Base-by-base conservation (phyloP, 306 rosid genomes). In the Crotalaria pallida region DNA sequence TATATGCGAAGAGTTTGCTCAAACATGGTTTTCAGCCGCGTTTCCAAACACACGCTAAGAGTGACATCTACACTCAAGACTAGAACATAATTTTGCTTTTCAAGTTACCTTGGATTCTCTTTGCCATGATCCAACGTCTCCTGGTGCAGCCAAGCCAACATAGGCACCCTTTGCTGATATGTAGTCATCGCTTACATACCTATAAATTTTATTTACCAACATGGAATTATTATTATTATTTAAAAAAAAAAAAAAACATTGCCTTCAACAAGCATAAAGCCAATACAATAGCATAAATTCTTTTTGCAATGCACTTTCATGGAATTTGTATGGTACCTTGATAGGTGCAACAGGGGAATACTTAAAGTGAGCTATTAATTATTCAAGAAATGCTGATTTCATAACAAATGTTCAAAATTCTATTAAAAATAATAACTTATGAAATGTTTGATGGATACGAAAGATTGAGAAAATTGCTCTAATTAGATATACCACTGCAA, bases 41-140 rank as follows among this genome's bases (percentile, higher is more conserved):
- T n/a, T n/a, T n/a, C n/a, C n/a, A n/a, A n/a, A n/a, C n/a, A n/a
- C n/a, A n/a, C n/a, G n/a, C n/a, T n/a, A 26, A 26, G 2, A 29
- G 6, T 29, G 6, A 29, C 2, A 33, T 52, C 24, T 6, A 33
- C n/a, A 76, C 55, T 48, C 27, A 40, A 59, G 17, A 66, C 1
- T 22, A 61, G 3, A 12, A 41, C 22, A 57, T 17, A 44, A 43
- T 13, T 71, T 33, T 5, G 0, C 5, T 58, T 66, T 44, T 45
- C 5, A 16, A 47, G 43, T 80, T 41, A 93, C 99, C 95, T 91
- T 91, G 79, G 89, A 65, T 75, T 90, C 98, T 76, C 79, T 81
- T 80, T 94, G 98, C 97, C 97, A 94, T 15, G 98, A 90, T 69
- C 98, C 98, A 49, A 74, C 86, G 4, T 78, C 92, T 6, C 98